Percentiles rank a stretch among this genome's conserved stretches.
These are phyloP conservation scores for Vitis labrusca DNA, from an alignment of 164 flowering plant species.

Conservation along the genomic window DNA sequence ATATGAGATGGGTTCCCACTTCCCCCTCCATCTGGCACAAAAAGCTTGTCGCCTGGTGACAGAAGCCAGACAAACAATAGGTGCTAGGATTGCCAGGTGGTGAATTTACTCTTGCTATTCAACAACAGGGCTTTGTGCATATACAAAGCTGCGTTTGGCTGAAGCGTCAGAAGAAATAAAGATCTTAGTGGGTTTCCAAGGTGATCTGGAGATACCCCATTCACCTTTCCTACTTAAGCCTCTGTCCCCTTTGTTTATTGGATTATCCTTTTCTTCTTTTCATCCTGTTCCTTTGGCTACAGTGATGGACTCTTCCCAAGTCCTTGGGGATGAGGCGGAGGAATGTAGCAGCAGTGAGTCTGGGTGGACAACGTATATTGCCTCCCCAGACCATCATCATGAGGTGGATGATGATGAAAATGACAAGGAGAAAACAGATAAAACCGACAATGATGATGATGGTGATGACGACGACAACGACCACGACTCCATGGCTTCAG, in stretches of 20 bases:
- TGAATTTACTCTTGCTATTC: constrained; percentile 26
- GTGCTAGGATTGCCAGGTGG: constrained; percentile 35
- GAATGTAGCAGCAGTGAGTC: constrained; percentile 46
- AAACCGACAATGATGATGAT: neutral
- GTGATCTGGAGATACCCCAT: neutral
- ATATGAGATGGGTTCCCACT: constrained; percentile 9
- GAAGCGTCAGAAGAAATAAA: constrained; percentile 20
- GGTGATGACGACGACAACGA: constrained; percentile 18
- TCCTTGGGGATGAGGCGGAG: constrained; percentile 35
- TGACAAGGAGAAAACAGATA: neutral
- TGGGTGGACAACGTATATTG: constrained; percentile 48
- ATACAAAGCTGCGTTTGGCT: constrained; percentile 15
- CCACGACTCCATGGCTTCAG: constrained; percentile 47
- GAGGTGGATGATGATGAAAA: neutral
- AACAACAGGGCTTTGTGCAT: constrained; percentile 23
- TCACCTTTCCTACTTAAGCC: neutral
- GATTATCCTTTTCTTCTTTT: constrained; percentile 1
- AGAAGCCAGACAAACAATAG: constrained; percentile 26
- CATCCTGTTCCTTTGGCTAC: constrained; percentile 3
- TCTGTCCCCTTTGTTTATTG: constrained; percentile 17
- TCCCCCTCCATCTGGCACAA: neutral
- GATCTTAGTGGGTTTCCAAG: constrained; percentile 8
- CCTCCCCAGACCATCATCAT: constrained; percentile 17
- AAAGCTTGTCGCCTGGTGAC: constrained; percentile 21
- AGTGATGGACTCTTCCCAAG: constrained; percentile 48